These are phyloP conservation scores for Nitzschia putrida DNA, from an alignment of 108 stramenopile species.

Conservation along the genomic window DNA sequence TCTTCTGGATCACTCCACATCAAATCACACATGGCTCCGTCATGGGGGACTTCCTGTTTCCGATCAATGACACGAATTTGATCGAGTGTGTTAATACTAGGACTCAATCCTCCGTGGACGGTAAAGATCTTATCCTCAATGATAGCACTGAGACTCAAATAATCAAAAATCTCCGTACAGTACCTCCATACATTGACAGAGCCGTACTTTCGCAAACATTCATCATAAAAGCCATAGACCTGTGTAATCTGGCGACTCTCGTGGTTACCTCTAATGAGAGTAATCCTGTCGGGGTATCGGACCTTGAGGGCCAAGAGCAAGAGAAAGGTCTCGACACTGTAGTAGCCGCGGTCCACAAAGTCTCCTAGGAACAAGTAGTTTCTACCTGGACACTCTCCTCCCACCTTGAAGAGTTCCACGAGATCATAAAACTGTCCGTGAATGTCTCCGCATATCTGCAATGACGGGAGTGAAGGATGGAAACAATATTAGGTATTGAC, in stretches of 20 bases:
- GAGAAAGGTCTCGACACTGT: slow-evolving; percentile 97
- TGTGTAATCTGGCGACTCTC: slow-evolving; percentile 97
- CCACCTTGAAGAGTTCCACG: slow-evolving; percentile 97
- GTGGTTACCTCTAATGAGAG: slow-evolving; percentile 97
- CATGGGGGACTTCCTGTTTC: slow-evolving; percentile 99
- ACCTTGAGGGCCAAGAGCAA: slow-evolving; percentile 96
- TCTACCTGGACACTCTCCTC: slow-evolving; percentile 96
- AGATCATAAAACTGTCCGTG: slow-evolving; percentile 99
- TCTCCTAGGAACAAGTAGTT: slow-evolving; percentile 99
- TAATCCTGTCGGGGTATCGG: slow-evolving; percentile 97
- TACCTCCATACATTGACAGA: slow-evolving; percentile 98
- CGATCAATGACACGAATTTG: slow-evolving; percentile 98
- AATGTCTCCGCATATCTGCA: slow-evolving; percentile 96
- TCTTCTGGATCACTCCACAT: slow-evolving; percentile 99
- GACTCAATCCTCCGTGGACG: slow-evolving; percentile 96
- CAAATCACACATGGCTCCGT: slow-evolving; percentile 99
- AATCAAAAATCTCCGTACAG: slow-evolving; percentile 99
- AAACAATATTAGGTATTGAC: not conserved
- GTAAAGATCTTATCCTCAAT: slow-evolving; percentile 97
- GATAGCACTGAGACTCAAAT: slow-evolving; percentile 88
- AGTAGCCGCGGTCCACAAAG: slow-evolving; percentile 99
- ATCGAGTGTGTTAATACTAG: slow-evolving; percentile 93
- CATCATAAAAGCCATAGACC: slow-evolving; percentile 99
- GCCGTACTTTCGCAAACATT: slow-evolving; percentile 97
- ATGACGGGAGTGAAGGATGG: not conserved